Evolutionary conservation across 768 basidiomycete genomes (phyloP), one percentile per base, ranked within the genome.

Genomic region (Amanita inopinata): DNA sequence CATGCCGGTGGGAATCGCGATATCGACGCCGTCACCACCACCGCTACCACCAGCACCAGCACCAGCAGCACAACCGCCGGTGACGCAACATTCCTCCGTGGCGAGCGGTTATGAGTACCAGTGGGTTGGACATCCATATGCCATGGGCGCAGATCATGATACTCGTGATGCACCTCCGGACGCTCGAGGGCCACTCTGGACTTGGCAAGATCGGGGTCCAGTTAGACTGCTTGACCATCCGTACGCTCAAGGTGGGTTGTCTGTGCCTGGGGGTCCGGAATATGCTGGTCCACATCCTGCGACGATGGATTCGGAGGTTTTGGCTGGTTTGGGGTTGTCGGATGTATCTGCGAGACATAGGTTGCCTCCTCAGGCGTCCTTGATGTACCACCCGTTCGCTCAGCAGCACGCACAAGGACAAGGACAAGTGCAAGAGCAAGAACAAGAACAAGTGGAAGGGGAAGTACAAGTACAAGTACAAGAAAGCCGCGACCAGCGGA

Each of bases 201-300:
- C 14, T 62, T 37, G 48, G 2, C 10, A 46, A 8, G 59, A 61
- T 33, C 49, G 50, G 20, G 62, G 64, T 10, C 50, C 56, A n/a
- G 53, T 65, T 45, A 54, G 56, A 20, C 39, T 71, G 28, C 62
- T 60, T 9, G 54, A 61, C 14, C 74, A 76, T 52, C 74, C 74
- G 8, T 76, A 76, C 50, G 74, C 72, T 10, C 65, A 66, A 41
- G 65, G 61, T 10, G 69, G 67, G 1, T 34, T 64, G 48, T 63
- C 53, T 47, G 7, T 17, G 6, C 35, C 23, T 24, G 53, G 45
- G 33, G 54, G 47, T 45, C 48, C 52, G 6, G 64, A 64, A 14
- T 62, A 63, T 49, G 64, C 63, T 27, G 65, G 63, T 3, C 58
- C 63, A 2, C 64, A 66, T 51, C 61, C 58, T 1, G 50, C 61